These are phyloP conservation scores for Gilbertella persicaria DNA, from an alignment of 371 early-diverging fungal genomes.

Conservation along the genomic window DNA sequence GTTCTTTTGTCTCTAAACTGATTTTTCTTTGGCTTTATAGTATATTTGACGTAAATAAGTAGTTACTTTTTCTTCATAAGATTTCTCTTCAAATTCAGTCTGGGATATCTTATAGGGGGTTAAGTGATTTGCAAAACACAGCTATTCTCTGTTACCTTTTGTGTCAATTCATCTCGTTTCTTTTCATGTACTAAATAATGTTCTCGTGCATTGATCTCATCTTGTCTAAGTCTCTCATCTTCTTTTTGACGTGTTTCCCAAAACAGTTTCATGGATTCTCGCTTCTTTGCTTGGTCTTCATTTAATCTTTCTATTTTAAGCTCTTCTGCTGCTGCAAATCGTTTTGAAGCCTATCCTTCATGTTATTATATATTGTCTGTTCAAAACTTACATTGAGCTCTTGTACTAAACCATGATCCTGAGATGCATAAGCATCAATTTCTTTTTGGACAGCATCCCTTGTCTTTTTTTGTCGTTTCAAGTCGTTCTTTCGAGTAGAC, in stretches of 20 bases:
- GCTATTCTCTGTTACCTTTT: too few relatives aligned
- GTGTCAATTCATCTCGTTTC: background rate
- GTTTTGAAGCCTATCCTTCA: background rate
- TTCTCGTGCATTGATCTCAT: background rate
- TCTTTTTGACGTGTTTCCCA: background rate
- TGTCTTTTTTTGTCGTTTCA: background rate
- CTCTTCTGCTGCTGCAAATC: background rate
- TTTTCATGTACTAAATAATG: background rate
- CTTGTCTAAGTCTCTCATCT: background rate
- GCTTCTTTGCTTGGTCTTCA: background rate
- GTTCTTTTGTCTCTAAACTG: background rate
- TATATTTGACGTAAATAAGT: background rate
- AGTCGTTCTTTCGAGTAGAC: background rate
- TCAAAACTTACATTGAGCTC: too few relatives aligned
- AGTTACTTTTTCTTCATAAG: background rate
- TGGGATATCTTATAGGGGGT: too few relatives aligned
- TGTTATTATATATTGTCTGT: too few relatives aligned
- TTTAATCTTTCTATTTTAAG: background rate
- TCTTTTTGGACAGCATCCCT: background rate
- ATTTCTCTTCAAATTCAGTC: background rate
- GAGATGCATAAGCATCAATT: background rate
- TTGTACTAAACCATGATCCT: background rate
- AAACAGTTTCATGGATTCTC: background rate
- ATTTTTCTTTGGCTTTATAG: background rate
- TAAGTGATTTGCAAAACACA: too few relatives aligned